Base-by-base conservation (phyloP, 2,329 filamentous ascomycete genomes). In the Apiospora arundinis region DNA sequence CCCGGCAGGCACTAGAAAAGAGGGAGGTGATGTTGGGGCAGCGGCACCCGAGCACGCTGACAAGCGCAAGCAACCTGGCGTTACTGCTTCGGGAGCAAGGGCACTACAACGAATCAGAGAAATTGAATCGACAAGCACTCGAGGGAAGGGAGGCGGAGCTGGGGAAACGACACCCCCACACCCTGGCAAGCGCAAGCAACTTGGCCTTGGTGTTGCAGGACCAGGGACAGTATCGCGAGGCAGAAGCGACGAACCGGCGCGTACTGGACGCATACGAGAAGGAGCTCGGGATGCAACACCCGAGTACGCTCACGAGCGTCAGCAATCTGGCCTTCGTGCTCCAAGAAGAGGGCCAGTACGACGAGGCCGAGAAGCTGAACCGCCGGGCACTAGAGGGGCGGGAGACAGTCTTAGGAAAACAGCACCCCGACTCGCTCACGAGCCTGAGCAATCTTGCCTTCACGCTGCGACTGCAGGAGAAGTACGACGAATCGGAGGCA, bases 211-310 rank as follows among this genome's bases (percentile, higher is more conserved):
- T 65, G 28, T 65, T 65, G 21, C 21, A 65, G 37, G 56, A 65
- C 56, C 37, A 65, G 56, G 56, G 37, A 63, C 25, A 63, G 37
- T 63, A 63, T 63, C 56, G 37, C 56, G 56, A 63, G 56, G 56
- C 56, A 37, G 56, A 32, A n/a, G 25, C 37, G 37, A 63, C 16
- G 56, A 63, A 63, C 25, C 18, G 37, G 56, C 56, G 56, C 25
- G 56, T 63, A 32, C 56, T 63, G 11, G 37, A 63, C 56, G 56
- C 21, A 63, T 63, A 63, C 56, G 25, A 63, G 37, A 63, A 63
- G 25, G 56, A 63, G 56, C 28, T 63, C 21, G 56, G 56, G 56
- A 37, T 63, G 37, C 25, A 63, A 63, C 21, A 63, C 21, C 56
- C 56, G 25, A 63, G 37, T 63, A 63, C 56, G 37, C 56, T 63